Conservation (phyloP, 2,329 filamentous ascomycete species). For the Xylariaceae sp. region DNA sequence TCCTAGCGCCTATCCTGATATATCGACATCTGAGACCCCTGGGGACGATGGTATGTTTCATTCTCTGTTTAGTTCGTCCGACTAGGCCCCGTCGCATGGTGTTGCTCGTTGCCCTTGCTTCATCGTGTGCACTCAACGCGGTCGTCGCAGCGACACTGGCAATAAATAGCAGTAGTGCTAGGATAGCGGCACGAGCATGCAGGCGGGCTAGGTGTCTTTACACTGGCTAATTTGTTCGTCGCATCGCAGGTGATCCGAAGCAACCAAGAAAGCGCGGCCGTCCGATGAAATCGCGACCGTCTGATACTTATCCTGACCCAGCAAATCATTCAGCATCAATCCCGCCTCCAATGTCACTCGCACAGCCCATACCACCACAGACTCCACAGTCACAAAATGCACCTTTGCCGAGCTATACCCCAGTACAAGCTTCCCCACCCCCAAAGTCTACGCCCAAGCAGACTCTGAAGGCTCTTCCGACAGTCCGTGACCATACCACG, state of each 20-base stretch:
- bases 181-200: background rate
- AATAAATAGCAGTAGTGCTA: background rate
- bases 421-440: constrained; percentile 56
- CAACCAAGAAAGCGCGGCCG: constrained; percentile 57
- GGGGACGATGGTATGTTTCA: constrained; percentile 71
- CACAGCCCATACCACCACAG: constrained; percentile 45
- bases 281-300: constrained; percentile 56
- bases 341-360: constrained; percentile 40
- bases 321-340: constrained; percentile 49
- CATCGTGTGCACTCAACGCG: background rate
- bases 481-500: constrained; percentile 93
- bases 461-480: constrained; percentile 89
- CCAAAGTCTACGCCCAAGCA: constrained; percentile 78
- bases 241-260: constrained; percentile 42
- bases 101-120: background rate
- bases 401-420: constrained; percentile 39
- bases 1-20: constrained; percentile 57
- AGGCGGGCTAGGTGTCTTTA: background rate
- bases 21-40: constrained; percentile 49
- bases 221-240: constrained; percentile 27
- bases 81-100: constrained; percentile 24
- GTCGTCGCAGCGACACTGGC: background rate
- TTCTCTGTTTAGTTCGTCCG: constrained; percentile 32
- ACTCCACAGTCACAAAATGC: constrained; percentile 51
- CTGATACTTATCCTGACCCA: constrained; percentile 53